Conservation (phyloP, 768 basidiomycete genomes). For the Boletus rubroflammeus region DNA sequence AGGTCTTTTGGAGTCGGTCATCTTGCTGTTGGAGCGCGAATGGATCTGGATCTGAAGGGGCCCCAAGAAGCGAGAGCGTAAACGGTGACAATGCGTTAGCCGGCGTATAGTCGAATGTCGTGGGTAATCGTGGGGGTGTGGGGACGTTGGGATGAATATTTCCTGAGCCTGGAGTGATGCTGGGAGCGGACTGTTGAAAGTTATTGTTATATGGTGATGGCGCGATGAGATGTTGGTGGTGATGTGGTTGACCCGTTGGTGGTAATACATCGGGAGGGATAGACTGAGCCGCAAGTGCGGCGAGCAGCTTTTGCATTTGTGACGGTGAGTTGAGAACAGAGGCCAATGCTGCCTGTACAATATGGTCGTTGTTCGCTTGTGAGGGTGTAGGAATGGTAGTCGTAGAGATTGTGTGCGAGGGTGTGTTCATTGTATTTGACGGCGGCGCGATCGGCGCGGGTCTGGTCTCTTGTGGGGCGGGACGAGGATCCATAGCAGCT, state of each 20-base stretch:
- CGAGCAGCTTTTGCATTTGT: conserved; percentile 58
- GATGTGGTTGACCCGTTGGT: conserved; percentile 13
- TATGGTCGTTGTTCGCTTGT: conserved; percentile 38
- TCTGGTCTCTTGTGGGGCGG: conserved; percentile 14
- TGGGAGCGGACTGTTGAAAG: conserved; percentile 6
- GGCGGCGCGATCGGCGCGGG: conserved; percentile 12
- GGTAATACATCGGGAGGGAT: conserved; percentile 25
- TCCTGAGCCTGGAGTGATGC: neutral
- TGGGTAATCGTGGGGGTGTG: conserved; percentile 13
- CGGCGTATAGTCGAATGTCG: conserved; percentile 22
- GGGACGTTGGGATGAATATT: conserved; percentile 4
- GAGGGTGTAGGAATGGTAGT: conserved; percentile 7
- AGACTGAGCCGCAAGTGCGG: conserved; percentile 35
- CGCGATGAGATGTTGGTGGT: conserved; percentile 26
- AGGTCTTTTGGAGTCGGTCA: conserved; percentile 49
- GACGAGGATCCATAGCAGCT: conserved; percentile 6
- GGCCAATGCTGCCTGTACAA: conserved; percentile 49
- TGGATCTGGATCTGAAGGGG: conserved; percentile 30
- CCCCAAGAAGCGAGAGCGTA: conserved; percentile 23
- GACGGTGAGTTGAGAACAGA: conserved; percentile 47
- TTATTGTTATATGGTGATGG: conserved; percentile 27
- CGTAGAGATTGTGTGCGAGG: conserved; percentile 5
- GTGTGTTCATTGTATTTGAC: conserved; percentile 8
- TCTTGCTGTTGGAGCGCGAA: conserved; percentile 36
- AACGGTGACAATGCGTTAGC: conserved; percentile 23